Evolutionary conservation across 106 monocot species (phyloP).

Genomic region (Alisma plantagoaquatica): DNA sequence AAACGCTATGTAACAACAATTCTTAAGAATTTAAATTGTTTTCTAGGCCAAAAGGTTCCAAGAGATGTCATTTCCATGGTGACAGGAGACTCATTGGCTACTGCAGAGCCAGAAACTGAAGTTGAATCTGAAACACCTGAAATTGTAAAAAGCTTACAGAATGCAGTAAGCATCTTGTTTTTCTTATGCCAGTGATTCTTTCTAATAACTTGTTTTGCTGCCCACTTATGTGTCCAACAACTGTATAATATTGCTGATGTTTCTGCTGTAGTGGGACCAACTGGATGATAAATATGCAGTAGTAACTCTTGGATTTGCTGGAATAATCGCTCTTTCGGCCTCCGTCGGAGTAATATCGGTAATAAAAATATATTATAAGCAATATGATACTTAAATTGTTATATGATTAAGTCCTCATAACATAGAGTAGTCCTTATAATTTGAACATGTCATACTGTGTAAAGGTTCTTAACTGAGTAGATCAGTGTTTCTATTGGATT

Average conservation of each 20-base stretch:
- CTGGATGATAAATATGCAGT: constrained; percentile 78
- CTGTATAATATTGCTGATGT: background rate
- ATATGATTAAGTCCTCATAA: too few relatives aligned
- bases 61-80: constrained; percentile 28
- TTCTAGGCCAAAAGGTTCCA: constrained; percentile 8
- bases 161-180: constrained; percentile 28
- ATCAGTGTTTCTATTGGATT: background rate
- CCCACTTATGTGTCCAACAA: background rate
- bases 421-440: background rate
- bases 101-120: constrained; percentile 26
- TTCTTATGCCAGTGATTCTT: background rate
- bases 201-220: background rate
- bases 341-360: constrained; percentile 77
- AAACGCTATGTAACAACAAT: too few relatives aligned
- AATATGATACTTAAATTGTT: too few relatives aligned
- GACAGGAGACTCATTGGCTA: background rate
- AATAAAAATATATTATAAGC: too few relatives aligned
- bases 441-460: background rate
- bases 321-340: constrained; percentile 48
- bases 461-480: background rate
- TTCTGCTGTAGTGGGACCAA: constrained; percentile 60
- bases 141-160: constrained; percentile 29
- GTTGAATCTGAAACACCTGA: constrained; percentile 35
- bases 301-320: constrained; percentile 32
- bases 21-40: too few relatives aligned